Evolutionary conservation across 345 rosid genomes (phyloP).

Genomic region (Angophora floribunda): DNA sequence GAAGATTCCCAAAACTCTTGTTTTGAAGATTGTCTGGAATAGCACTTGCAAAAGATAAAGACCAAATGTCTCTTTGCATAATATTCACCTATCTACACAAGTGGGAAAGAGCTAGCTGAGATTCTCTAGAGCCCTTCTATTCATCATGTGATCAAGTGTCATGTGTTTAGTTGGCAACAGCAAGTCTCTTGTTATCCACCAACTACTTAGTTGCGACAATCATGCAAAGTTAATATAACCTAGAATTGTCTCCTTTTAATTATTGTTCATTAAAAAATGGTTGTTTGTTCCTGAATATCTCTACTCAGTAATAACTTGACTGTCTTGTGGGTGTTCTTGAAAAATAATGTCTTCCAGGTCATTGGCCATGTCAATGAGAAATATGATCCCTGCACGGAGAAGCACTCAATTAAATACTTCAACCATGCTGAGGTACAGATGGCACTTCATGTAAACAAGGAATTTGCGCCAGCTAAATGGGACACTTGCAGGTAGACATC

Average conservation of each 20-base stretch:
- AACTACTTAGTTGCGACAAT: neutral
- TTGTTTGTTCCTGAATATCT: neutral
- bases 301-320: neutral
- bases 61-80: neutral
- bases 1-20: neutral
- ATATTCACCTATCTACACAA: neutral
- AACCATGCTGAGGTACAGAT: constrained; percentile 73
- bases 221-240: neutral
- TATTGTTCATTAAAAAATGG: neutral
- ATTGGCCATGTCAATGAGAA: constrained; percentile 49
- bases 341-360: constrained; percentile 14
- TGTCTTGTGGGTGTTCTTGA: neutral
- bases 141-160: neutral
- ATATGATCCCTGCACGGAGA: constrained; percentile 96
- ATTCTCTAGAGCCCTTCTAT: neutral
- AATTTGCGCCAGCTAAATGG: constrained; percentile 69
- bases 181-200: neutral
- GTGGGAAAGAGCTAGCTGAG: neutral
- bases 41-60: neutral
- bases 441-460: constrained; percentile 66
- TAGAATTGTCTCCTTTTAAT: neutral
- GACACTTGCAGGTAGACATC: constrained; percentile 72
- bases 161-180: neutral
- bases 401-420: constrained; percentile 69
- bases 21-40: neutral